Evolutionary conservation across 352 stramenopile species (phyloP).

Genomic region (Phytophthora citrophthora): DNA sequence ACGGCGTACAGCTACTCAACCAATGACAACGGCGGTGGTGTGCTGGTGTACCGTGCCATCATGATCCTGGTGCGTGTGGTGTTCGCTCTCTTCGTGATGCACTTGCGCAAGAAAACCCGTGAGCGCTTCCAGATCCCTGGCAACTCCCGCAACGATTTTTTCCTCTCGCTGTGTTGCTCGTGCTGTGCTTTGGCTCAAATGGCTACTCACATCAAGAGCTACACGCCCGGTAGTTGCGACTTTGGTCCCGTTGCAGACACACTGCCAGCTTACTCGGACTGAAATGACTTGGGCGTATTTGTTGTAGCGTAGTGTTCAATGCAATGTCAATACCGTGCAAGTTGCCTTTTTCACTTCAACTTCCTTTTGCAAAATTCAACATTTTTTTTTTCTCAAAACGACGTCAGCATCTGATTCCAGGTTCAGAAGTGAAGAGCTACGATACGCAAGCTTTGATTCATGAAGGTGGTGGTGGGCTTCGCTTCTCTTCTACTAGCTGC

Average conservation of each 20-base stretch:
- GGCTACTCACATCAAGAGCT: conserved; percentile 44
- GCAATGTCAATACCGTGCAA: too few relatives aligned
- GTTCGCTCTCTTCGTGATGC: conserved; percentile 2
- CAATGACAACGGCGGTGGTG: too few relatives aligned
- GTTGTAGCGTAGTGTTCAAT: too few relatives aligned
- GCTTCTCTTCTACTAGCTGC: conserved; percentile 34
- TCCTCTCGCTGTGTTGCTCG: not conserved
- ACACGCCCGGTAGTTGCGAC: conserved; percentile 34
- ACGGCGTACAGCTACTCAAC: too few relatives aligned
- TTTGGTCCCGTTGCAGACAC: not conserved
- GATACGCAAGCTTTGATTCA: conserved; percentile 5
- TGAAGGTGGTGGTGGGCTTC: conserved; percentile 39
- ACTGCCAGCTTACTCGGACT: too few relatives aligned
- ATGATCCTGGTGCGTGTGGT: conserved; percentile 2
- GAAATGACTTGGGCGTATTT: too few relatives aligned
- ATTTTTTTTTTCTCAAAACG: not conserved
- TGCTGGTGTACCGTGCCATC: not conserved
- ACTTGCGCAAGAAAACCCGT: conserved; percentile 38
- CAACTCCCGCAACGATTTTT: not conserved
- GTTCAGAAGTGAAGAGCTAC: conserved; percentile 12
- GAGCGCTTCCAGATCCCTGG: not conserved
- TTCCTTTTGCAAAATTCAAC: conserved; percentile 12
- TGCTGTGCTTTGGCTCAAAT: conserved; percentile 48
- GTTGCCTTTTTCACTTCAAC: not conserved
- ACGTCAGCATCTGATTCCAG: conserved; percentile 27